Conservation (phyloP, 495 filamentous ascomycete genomes). For the Annulohypoxylon bovei region DNA sequence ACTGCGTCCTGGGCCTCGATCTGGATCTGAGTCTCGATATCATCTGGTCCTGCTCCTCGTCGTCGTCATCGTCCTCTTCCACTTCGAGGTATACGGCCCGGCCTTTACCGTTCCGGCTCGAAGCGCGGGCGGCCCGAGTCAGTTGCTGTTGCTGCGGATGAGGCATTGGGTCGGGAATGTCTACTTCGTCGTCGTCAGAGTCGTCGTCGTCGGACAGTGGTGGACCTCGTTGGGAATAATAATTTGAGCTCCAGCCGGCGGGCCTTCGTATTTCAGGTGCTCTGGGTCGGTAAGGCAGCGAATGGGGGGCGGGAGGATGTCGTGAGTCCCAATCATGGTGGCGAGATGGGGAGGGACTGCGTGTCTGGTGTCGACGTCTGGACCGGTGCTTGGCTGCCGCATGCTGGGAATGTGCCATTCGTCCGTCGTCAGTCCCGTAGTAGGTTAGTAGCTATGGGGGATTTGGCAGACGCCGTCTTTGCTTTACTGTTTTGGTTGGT, state of each 20-base stretch:
- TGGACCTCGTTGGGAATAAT: constrained; percentile 39
- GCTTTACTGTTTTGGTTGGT: constrained; percentile 43
- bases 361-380: constrained; percentile 49
- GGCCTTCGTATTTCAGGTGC: constrained; percentile 46
- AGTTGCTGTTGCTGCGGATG: constrained; percentile 39
- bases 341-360: constrained; percentile 47
- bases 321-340: constrained; percentile 54
- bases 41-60: constrained; percentile 42
- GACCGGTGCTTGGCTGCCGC: constrained; percentile 46
- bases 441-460: constrained; percentile 18
- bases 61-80: constrained; percentile 36
- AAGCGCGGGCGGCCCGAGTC: constrained; percentile 30
- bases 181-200: constrained; percentile 29
- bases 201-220: constrained; percentile 26
- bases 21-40: constrained; percentile 40
- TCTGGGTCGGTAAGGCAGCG: constrained; percentile 53
- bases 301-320: constrained; percentile 48
- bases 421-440: constrained; percentile 53
- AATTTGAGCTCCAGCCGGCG: constrained; percentile 40
- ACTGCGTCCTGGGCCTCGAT: constrained; percentile 32
- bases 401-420: constrained; percentile 54
- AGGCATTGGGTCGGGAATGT: constrained; percentile 43
- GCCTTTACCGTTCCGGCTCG: constrained; percentile 40
- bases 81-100: constrained; percentile 44
- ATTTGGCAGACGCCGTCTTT: constrained; percentile 43